These are phyloP conservation scores for Infundibulicybe gibba DNA, from an alignment of 768 basidiomycete species.

Conservation along the genomic window DNA sequence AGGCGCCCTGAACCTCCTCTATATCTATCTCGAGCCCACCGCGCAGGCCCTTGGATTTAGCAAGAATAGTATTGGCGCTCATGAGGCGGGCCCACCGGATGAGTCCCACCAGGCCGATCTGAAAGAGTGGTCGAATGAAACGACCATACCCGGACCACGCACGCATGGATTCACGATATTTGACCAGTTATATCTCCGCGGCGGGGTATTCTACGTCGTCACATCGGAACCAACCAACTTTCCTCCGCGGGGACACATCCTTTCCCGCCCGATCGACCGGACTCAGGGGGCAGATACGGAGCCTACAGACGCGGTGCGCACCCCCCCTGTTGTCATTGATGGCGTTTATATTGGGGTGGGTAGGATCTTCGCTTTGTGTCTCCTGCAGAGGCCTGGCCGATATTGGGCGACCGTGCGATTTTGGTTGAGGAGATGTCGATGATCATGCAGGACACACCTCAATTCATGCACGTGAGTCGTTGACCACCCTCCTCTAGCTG, in stretches of 20 bases:
- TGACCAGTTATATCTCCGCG: conserved; percentile 67
- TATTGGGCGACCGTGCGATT: conserved; percentile 13
- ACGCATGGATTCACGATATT: conserved; percentile 75
- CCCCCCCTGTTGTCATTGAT: neutral
- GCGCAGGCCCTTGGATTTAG: no score
- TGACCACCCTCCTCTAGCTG: neutral
- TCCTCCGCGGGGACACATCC: conserved; percentile 41
- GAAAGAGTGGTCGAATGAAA: conserved; percentile 3
- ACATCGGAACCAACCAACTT: conserved; percentile 34
- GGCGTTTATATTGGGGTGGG: neutral
- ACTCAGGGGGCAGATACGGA: conserved; percentile 15
- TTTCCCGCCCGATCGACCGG: conserved; percentile 20
- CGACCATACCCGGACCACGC: conserved; percentile 31
- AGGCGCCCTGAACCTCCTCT: no score
- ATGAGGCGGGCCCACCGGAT: no score
- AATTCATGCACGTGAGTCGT: conserved; percentile 16
- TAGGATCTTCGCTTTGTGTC: conserved; percentile 16
- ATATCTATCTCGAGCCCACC: no score
- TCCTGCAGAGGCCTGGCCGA: conserved; percentile 8
- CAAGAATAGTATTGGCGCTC: no score
- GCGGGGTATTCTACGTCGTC: conserved; percentile 69
- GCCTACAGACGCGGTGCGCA: conserved; percentile 22
- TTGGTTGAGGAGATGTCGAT: conserved; percentile 12
- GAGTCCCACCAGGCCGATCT: no score
- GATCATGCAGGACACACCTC: conserved; percentile 16